Base-by-base conservation (phyloP, 1,284 basidiomycete genomes). In the Gyrodon tennesseensis region DNA sequence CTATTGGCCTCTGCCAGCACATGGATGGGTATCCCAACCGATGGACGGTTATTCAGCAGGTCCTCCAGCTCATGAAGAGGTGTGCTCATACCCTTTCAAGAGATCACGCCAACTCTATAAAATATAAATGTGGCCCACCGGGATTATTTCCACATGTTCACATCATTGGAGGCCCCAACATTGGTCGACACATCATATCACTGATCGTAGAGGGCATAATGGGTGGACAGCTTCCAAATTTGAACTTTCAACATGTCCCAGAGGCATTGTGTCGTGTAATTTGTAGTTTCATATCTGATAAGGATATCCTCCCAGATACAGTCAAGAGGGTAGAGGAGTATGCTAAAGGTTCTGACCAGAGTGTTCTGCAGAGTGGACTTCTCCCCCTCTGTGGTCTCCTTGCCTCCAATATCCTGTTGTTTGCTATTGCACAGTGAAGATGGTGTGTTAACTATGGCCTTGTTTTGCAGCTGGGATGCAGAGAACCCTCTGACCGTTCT, bases 381-480 rank as follows among this genome's bases (percentile, higher is more conserved):
- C 74, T 84, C 1, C 76, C 83, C 1, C 73, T 79, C 16, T 77
- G 82, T 9, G 83, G 83, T 7, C 74, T 81, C 12, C 58, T 85
- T 8, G 78, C 75, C 0, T 73, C 75, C 34, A 80, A 80, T 4
- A 76, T 84, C 3, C 69, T 85, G 2, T 40, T 71, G 4, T 79
- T 80, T 63, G 73, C 73, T 23, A 69, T 84, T 11, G 71, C 73
- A 37, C 76, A 80, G 40, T 77, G 77, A 63, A 77, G 81, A 25
- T 85, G 80, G 79, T 70, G 82, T 44, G 82, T 84, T 5, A 80
- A 84, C 63, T 84, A 81, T 68, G 83, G 83, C 0, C 75, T 83
- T 19, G 79, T 9, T 16, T 3, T 12, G 1, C 18, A 3, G 11
- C 0, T 15, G 3, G 37, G 1, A 49, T 15, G 1, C 2, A 15